These are phyloP conservation scores for Paralagenidium karlingii DNA, from an alignment of 352 stramenopile species.

Conservation along the genomic window DNA sequence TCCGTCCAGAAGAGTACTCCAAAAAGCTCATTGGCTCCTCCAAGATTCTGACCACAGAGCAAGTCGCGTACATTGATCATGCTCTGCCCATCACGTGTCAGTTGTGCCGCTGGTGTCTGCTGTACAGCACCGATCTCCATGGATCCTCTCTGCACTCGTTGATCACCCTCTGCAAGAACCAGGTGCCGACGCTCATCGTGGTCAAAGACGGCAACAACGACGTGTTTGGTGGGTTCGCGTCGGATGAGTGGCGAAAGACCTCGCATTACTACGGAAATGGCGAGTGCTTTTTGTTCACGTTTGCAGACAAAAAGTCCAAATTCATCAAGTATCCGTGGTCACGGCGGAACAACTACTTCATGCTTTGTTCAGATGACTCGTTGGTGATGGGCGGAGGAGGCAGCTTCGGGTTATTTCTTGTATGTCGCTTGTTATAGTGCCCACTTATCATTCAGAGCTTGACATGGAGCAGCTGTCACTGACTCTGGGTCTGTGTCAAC, in stretches of 20 bases:
- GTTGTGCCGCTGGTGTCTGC: slow-evolving; percentile 65
- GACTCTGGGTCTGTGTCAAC: slow-evolving; percentile 2
- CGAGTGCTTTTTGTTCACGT: slow-evolving; percentile 84
- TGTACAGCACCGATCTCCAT: slow-evolving; percentile 69
- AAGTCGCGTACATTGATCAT: slow-evolving; percentile 59
- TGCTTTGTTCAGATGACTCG: slow-evolving; percentile 84
- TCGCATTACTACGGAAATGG: slow-evolving; percentile 84
- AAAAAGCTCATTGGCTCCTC: slow-evolving; percentile 64
- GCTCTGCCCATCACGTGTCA: slow-evolving; percentile 63
- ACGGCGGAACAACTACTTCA: slow-evolving; percentile 85
- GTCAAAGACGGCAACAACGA: slow-evolving; percentile 62
- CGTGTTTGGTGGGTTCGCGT: slow-evolving; percentile 75
- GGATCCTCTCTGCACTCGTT: slow-evolving; percentile 69
- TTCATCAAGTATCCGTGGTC: slow-evolving; percentile 82
- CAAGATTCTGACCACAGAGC: slow-evolving; percentile 52
- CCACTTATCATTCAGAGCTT: background rate
- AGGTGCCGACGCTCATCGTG: slow-evolving; percentile 68
- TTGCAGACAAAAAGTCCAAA: slow-evolving; percentile 23
- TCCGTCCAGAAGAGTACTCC: slow-evolving; percentile 47
- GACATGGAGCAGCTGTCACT: background rate
- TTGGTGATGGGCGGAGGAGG: slow-evolving; percentile 84
- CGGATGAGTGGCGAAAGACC: slow-evolving; percentile 62
- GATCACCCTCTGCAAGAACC: slow-evolving; percentile 45
- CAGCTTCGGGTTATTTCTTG: slow-evolving; percentile 82
- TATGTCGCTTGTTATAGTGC: slow-evolving; percentile 13